These are phyloP conservation scores for Telfairia occidentalis DNA, from an alignment of 331 rosid species.

Conservation along the genomic window DNA sequence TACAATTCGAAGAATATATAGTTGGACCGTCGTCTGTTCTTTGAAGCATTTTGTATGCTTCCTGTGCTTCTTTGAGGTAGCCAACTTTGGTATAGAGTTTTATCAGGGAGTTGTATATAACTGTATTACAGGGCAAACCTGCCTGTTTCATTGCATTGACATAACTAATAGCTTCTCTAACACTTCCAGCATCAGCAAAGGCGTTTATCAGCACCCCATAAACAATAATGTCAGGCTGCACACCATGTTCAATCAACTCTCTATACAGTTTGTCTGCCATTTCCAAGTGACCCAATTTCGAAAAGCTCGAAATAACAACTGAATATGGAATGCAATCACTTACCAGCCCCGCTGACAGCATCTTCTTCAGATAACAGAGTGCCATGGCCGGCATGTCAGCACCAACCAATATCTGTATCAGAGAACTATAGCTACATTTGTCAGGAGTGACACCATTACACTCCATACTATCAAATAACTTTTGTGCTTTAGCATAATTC, in stretches of 20 bases:
- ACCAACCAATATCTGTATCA: conserved; percentile 61
- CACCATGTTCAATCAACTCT: conserved; percentile 51
- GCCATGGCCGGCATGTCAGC: conserved; percentile 56
- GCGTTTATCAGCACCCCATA: conserved; percentile 76
- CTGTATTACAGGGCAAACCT: conserved; percentile 54
- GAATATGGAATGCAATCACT: conserved; percentile 61
- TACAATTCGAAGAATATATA: conserved; percentile 66
- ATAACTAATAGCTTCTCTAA: conserved; percentile 50
- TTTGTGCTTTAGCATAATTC: conserved; percentile 45
- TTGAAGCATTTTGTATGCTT: conserved; percentile 52
- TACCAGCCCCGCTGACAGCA: conserved; percentile 69
- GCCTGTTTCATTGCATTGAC: conserved; percentile 50
- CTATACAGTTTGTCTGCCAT: conserved; percentile 46
- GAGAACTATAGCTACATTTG: conserved; percentile 58
- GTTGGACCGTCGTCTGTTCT: conserved; percentile 48
- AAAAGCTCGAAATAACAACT: conserved; percentile 66
- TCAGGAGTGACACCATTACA: conserved; percentile 46
- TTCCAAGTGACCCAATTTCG: conserved; percentile 54
- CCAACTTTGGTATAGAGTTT: conserved; percentile 75
- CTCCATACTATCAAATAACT: conserved; percentile 59
- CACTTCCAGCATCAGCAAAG: conserved; percentile 57
- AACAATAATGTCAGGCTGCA: conserved; percentile 61
- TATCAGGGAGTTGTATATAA: conserved; percentile 64
- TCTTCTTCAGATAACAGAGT: conserved; percentile 47
- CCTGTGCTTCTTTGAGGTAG: conserved; percentile 58